These are phyloP conservation scores for Tylopilus subfusipes DNA, from an alignment of 768 basidiomycete species.

Conservation along the genomic window DNA sequence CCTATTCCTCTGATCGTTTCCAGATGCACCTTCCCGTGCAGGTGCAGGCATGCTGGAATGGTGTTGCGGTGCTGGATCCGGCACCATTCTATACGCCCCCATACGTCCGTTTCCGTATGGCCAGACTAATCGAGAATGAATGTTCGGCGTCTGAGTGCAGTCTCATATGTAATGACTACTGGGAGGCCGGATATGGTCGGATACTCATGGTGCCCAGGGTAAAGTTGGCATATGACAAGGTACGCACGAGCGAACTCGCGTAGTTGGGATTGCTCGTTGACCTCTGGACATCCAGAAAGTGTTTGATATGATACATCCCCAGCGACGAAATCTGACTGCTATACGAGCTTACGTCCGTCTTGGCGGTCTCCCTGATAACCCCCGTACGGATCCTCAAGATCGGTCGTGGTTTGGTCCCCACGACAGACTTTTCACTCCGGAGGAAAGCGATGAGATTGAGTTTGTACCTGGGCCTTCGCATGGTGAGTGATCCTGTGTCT, in stretches of 20 bases:
- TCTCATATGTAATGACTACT: conserved; percentile 98
- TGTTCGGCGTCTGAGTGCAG: conserved; percentile 96
- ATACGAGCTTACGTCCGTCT: conserved; percentile 91
- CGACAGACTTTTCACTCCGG: conserved; percentile 86
- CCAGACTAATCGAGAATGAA: conserved; percentile 78
- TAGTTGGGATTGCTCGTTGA: conserved; percentile 1
- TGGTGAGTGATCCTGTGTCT: conserved; percentile 44
- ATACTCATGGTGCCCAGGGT: conserved; percentile 98
- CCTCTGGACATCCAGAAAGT: conserved; percentile 60
- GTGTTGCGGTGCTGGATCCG: conserved; percentile 92
- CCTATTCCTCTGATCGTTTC: conserved; percentile 73
- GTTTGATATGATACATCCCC: conserved; percentile 91
- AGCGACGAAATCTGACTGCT: conserved; percentile 87
- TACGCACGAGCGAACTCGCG: conserved; percentile 31
- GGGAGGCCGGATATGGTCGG: conserved; percentile 92
- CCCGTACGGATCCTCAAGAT: conserved; percentile 95
- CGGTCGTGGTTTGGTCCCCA: conserved; percentile 98
- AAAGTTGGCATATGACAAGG: conserved; percentile 92
- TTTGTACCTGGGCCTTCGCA: conserved; percentile 82
- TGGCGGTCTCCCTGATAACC: conserved; percentile 97
- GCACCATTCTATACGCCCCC: conserved; percentile 92
- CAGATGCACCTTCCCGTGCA: conserved; percentile 91
- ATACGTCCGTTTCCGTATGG: conserved; percentile 95
- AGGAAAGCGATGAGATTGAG: conserved; percentile 73
- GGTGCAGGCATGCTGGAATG: conserved; percentile 99